Base-by-base conservation (phyloP, 345 rosid species). In the Eucalyptus rudis region DNA sequence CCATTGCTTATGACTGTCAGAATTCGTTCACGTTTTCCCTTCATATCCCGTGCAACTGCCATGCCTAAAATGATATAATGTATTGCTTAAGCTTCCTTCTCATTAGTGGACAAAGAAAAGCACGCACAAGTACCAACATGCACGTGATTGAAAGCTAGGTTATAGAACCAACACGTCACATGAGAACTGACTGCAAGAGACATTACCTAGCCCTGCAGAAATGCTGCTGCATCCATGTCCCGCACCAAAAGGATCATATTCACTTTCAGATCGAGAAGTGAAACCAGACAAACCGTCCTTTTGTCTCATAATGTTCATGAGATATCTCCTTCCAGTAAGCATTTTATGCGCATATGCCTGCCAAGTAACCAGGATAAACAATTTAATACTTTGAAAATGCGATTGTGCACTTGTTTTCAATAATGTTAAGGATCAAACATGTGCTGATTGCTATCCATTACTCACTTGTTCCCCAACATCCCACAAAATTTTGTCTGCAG, bases 211-310 rank as follows among this genome's bases (percentile, higher is more conserved):
- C 87, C 99, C 99, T 92, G 99, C 99, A 88, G 98, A 97, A 81
- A 97, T 89, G 89, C 99, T 96, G 90, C 93, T 97, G 94, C 98
- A 97, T 68, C 99, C 98, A 93, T 97, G 99, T 44, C 96, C 97
- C 8, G 96, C 92, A 66, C 97, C 97, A 93, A 97, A 97, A n/a
- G 98, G 94, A 92, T 97, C 99, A 88, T 93, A 96, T 90, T 94
- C 97, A 89, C 98, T 96, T 91, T 95, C 98, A 86, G 92, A 92
- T 47, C 92, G 95, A 86, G 95, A 93, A 59, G 96, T 94, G 89
- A 90, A 94, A 49, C 94, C 94, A 87, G 99, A 96, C 86, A 92
- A 92, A 88, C 97, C 95, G 86, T 93, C 90, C 91, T 92, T 96
- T 93, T 93, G 93, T 86, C 96, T 94, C 86, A 94, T 54, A 4